Evolutionary conservation across 2,329 filamentous ascomycete genomes (phyloP), one percentile per base, ranked within the genome.

Genomic region (Monosporascus ibericus): DNA sequence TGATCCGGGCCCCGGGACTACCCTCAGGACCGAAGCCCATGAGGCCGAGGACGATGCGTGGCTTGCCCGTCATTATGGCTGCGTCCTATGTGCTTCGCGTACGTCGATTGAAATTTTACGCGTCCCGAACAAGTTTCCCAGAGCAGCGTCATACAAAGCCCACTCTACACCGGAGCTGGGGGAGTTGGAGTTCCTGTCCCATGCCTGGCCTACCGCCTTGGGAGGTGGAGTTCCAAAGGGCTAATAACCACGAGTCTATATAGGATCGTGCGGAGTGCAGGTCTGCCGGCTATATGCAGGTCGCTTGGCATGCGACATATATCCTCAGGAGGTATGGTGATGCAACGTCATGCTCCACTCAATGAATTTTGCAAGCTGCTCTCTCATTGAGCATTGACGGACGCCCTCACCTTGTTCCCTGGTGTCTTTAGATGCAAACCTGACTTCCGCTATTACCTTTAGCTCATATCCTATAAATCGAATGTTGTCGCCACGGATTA

Each of bases 1-100:
- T 91, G 63, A 95, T 83, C 39, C 90, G 84, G 47, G 86, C 88
- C 34, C 87, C 88, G 6, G 66, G 62, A 11, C 66, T 61, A 53
- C 78, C 75, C 52, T 81, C 80, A 2, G 87, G 82, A 27, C 86
- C 87, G 72, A 90, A 88, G 63, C 86, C 90, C 90, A 94, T 92
- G 51, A 90, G 78, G 56, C 90, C 89, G 44, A 95, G 82, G 74
- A 95, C 88, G 61, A 90, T 75, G 55, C 87, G 80, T 55, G 85
- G 79, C 60, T 83, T 85, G 50, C 61, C 60, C 46, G 62, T 65
- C 55, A 46, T 46, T 14, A n/a, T 9, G 1, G 15, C 11, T 25
- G 20, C 6, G 24, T 6, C 14, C 17, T 27, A 14, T 27, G 27
- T 24, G 7, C 5, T 46, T 46, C 18, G 17, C 9, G 30, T 34